A percentile compares a stretch with the other conserved stretches of the same genome.
Conservation (phyloP, 805 yeast species). For the Komagataella mondaviorum region DNA sequence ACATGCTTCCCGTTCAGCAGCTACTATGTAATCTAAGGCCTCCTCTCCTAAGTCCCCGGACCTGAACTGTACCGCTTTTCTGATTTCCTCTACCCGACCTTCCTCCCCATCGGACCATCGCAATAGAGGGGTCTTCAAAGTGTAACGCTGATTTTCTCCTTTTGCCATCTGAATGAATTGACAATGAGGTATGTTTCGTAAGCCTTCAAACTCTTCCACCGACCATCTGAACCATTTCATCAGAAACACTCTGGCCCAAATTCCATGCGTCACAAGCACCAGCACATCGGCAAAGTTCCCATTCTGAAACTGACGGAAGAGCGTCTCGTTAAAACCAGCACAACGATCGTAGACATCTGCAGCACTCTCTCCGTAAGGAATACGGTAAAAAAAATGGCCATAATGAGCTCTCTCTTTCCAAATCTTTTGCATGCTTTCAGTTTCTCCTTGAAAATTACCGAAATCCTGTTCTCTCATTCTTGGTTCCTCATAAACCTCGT, state of each 20-base stretch:
- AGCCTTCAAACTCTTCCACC: constrained; percentile 75
- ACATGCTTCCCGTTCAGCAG: neutral
- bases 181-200: constrained; percentile 79
- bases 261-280: constrained; percentile 85
- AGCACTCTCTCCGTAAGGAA: constrained; percentile 90
- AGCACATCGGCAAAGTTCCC: constrained; percentile 68
- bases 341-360: constrained; percentile 92
- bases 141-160: constrained; percentile 34
- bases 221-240: constrained; percentile 95
- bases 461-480: constrained; percentile 91
- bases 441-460: constrained; percentile 78
- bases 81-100: neutral
- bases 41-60: neutral
- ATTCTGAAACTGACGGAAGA: constrained; percentile 65
- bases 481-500: constrained; percentile 71
- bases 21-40: neutral
- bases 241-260: constrained; percentile 84
- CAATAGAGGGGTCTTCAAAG: constrained; percentile 43
- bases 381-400: constrained; percentile 81
- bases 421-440: constrained; percentile 64
- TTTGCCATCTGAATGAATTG: constrained; percentile 69
- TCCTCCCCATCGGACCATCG: constrained; percentile 35
- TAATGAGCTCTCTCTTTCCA: constrained; percentile 80
- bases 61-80: neutral
- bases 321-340: constrained; percentile 78